Percentiles rank a stretch among this genome's conserved stretches.
Evolutionary conservation across 2,329 filamentous ascomycete species (phyloP).

Genomic region (Aspergillus latus): DNA sequence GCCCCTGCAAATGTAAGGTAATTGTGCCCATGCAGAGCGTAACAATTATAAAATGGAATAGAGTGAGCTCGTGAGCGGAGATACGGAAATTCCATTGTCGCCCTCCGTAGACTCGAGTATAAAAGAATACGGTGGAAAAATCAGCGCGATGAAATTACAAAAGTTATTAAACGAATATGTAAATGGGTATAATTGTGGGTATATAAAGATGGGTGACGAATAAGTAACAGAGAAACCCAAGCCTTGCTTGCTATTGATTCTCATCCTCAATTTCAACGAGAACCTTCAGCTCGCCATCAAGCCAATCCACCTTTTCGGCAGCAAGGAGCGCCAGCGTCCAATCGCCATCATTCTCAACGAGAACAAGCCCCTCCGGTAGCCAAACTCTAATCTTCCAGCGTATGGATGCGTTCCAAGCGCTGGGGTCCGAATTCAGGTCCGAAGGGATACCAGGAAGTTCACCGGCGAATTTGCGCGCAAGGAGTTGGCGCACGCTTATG

Average conservation of each 20-base stretch:
- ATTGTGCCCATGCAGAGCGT: too few species aligned
- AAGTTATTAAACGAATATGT: too few species aligned
- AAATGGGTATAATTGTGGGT: conserved; percentile 5
- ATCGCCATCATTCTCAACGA: conserved; percentile 42
- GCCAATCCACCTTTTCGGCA: conserved; percentile 47
- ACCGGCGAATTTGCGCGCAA: conserved; percentile 33
- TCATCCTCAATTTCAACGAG: conserved; percentile 37
- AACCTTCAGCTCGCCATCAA: conserved; percentile 47
- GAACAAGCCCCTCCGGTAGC: conserved; percentile 44
- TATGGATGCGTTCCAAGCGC: conserved; percentile 19
- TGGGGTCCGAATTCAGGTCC: conserved; percentile 21
- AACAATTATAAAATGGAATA: too few species aligned
- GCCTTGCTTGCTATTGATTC: not conserved
- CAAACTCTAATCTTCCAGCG: conserved; percentile 41
- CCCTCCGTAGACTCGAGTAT: too few species aligned
- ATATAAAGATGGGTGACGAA: not conserved
- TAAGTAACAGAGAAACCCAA: not conserved
- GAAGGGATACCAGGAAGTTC: conserved; percentile 31
- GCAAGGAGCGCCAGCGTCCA: conserved; percentile 48
- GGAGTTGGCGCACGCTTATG: conserved; percentile 31
- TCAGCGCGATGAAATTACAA: too few species aligned
- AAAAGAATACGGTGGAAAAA: too few species aligned
- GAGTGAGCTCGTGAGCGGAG: too few species aligned
- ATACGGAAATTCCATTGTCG: too few species aligned
- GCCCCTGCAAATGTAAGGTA: too few species aligned